Conservation (phyloP, 1,139 yeast species). For the Starmera stellimalicola region DNA sequence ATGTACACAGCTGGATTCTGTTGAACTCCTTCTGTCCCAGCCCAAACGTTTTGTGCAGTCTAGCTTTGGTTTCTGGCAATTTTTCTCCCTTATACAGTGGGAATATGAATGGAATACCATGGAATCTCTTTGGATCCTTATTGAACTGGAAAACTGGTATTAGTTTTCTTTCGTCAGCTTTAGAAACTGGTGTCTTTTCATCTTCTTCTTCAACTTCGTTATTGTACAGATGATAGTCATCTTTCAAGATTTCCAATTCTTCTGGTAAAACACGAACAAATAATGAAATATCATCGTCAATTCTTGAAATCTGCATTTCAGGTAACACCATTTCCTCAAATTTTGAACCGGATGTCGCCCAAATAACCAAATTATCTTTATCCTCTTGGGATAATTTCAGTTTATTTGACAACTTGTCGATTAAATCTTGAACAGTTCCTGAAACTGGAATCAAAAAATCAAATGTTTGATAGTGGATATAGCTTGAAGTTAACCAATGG, state of each 20-base stretch:
- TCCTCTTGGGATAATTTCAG: conserved; percentile 42
- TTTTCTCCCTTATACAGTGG: conserved; percentile 56
- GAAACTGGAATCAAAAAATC: conserved; percentile 63
- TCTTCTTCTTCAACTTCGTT: conserved; percentile 17
- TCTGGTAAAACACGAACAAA: conserved; percentile 32
- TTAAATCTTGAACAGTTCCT: conserved; percentile 48
- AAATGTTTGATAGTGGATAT: conserved; percentile 55
- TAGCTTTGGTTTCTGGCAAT: conserved; percentile 51
- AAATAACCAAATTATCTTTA: conserved; percentile 38
- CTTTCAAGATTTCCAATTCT: conserved; percentile 17
- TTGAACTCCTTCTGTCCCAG: conserved; percentile 72
- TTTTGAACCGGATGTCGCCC: conserved; percentile 27
- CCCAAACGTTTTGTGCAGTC: conserved; percentile 64
- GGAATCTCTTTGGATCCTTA: conserved; percentile 59
- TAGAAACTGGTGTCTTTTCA: neutral
- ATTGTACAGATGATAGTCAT: conserved; percentile 18
- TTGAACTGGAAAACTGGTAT: conserved; percentile 64
- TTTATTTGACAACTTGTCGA: conserved; percentile 47
- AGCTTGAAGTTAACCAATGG: conserved; percentile 52
- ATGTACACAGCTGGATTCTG: conserved; percentile 50
- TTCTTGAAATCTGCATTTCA: conserved; percentile 20
- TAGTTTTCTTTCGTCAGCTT: conserved; percentile 16
- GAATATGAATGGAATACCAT: conserved; percentile 85
- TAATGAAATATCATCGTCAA: conserved; percentile 21
- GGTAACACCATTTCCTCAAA: conserved; percentile 24